phyloP scores from a whole-genome alignment of 2,329 filamentous ascomycete species.

The Xylogone sp. region DNA sequence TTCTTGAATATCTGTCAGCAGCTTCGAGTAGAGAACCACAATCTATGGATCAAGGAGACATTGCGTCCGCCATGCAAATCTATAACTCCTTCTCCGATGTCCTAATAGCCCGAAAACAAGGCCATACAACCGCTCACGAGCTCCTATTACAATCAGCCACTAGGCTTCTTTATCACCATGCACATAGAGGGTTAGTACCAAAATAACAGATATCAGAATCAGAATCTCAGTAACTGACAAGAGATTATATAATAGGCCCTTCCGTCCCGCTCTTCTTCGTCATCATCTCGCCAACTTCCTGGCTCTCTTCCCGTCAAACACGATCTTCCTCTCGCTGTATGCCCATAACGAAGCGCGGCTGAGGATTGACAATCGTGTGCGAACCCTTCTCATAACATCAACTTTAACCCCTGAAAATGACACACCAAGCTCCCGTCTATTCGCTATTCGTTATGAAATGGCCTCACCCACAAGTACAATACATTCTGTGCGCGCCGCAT shows the following conservation, averaged over 20 bases:
- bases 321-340: constrained; percentile 67
- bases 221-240: background rate
- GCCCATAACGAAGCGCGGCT: constrained; percentile 71
- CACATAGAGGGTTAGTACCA: constrained; percentile 39
- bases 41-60: constrained; percentile 49
- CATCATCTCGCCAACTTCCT: constrained; percentile 59
- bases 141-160: constrained; percentile 65
- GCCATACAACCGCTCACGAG: constrained; percentile 46
- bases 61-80: constrained; percentile 43
- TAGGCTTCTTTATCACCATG: constrained; percentile 61
- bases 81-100: constrained; percentile 40
- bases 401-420: constrained; percentile 28
- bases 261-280: constrained; percentile 64
- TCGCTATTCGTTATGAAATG: constrained; percentile 53
- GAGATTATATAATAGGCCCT: constrained; percentile 44
- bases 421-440: constrained; percentile 46
- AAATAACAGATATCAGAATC: background rate
- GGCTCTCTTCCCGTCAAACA: constrained; percentile 67
- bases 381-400: constrained; percentile 52
- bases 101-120: constrained; percentile 34
- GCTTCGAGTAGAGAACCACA: constrained; percentile 35
- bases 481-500: constrained; percentile 50
- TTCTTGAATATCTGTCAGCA: constrained; percentile 61
- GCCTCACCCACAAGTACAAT: constrained; percentile 38
- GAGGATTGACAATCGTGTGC: constrained; percentile 71